These are phyloP conservation scores for Pythium monospermum DNA, from an alignment of 352 stramenopile genomes.

Conservation along the genomic window DNA sequence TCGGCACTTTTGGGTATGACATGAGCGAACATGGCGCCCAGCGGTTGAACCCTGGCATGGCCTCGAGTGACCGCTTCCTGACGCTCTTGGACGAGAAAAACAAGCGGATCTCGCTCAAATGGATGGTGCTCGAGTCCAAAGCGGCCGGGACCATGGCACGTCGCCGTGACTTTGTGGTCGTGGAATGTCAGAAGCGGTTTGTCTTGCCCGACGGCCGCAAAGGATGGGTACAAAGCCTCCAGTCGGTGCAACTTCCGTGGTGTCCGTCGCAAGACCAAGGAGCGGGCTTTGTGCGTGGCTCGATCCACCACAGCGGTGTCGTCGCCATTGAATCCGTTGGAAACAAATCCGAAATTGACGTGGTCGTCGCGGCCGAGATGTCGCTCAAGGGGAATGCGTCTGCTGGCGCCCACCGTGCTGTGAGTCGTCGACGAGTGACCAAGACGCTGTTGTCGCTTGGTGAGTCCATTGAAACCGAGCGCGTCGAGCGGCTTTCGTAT, in stretches of 20 bases:
- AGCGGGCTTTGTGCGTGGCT: slow-evolving; percentile 24
- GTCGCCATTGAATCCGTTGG: slow-evolving; percentile 29
- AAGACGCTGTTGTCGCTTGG: neutral
- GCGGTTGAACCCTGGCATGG: slow-evolving; percentile 13
- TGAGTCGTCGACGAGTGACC: slow-evolving; percentile 4
- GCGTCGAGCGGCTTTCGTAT: slow-evolving; percentile 12
- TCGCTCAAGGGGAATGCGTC: slow-evolving; percentile 26
- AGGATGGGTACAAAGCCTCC: slow-evolving; percentile 19
- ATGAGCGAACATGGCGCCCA: neutral
- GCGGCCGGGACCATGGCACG: slow-evolving; percentile 16
- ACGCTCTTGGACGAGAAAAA: slow-evolving; percentile 23
- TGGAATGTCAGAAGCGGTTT: slow-evolving; percentile 34
- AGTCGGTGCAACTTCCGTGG: slow-evolving; percentile 8
- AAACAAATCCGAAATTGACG: slow-evolving; percentile 19
- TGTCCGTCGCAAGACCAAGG: neutral
- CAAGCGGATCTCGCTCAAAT: slow-evolving; percentile 30
- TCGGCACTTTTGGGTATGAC: slow-evolving; percentile 21
- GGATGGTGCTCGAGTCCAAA: slow-evolving; percentile 26
- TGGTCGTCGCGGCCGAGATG: slow-evolving; percentile 25
- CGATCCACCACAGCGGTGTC: slow-evolving; percentile 32
- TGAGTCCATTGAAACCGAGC: neutral
- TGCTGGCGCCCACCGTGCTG: neutral
- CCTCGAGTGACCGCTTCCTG: slow-evolving; percentile 16
- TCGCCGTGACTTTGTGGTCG: slow-evolving; percentile 37
- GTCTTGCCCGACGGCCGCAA: slow-evolving; percentile 5